Evolutionary conservation across 2,329 filamentous ascomycete species (phyloP), one percentile per base, ranked within the genome.

Genomic region (Nigrograna mackinnonii): DNA sequence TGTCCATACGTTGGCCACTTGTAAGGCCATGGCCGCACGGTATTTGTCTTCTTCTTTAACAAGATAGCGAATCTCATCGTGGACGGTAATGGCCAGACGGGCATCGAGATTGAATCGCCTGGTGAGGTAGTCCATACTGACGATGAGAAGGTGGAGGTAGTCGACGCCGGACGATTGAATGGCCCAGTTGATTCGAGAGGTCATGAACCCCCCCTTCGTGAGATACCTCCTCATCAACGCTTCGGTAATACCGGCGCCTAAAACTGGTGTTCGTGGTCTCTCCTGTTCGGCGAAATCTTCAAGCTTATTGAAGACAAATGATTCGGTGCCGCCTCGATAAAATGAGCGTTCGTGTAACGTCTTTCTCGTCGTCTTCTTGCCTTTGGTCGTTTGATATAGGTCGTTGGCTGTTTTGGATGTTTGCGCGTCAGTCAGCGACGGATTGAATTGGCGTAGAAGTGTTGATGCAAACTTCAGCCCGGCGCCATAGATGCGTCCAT

Each of bases 231-330:
- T 79, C 86, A 95, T 95, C 16, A 99, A 75, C 0, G 95, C 94
- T 71, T 99, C 91, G 0, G 94, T 99, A 54, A 99, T 99, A 13
- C 91, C 92, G 7, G 94, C 94, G 3, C 90, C 94, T 4, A 99
- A 79, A 0, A 96, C 91, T 0, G 94, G 94, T 0, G 94, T 99
- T 4, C 89, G 83, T 7, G 94, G 92, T 24, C 83, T 78, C 59
- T 96, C 91, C 64, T 97, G 92, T 64, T 97, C 91, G 3, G 95
- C 94, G 69, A 99, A 99, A 57, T 96, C 91, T 72, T 99, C 95
- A 0, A 99, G 82, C 62, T 90, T 94, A 72, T 99, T 99, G 78
- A 99, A 99, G 6, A 99, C 92, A 55, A 97, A 94, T 0, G 90
- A 96, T 66, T 99, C 94, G 0, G 94, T 97, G 6, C 94, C 94